Evolutionary conservation across 345 rosid genomes (phyloP).

Genomic region (Gossypium australe): DNA sequence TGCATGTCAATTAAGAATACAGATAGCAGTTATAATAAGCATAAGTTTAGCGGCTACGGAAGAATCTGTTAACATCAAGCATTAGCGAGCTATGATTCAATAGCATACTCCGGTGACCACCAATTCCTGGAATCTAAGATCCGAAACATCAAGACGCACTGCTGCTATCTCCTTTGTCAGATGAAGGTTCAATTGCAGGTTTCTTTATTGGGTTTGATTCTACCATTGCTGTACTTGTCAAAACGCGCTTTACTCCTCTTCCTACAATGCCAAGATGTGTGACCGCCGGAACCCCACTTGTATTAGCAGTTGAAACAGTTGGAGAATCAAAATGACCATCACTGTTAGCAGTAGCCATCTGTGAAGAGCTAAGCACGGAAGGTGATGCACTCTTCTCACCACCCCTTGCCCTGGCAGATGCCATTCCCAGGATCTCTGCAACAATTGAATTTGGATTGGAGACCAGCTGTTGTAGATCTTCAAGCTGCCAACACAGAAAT

Average conservation of each 20-base stretch:
- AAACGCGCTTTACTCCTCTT: conserved; percentile 88
- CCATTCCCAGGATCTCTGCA: conserved; percentile 67
- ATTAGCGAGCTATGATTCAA: background rate
- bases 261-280: conserved; percentile 90
- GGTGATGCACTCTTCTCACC: conserved; percentile 36
- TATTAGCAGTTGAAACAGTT: conserved; percentile 72
- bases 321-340: conserved; percentile 56
- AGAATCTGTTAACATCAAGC: background rate
- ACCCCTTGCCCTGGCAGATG: conserved; percentile 40
- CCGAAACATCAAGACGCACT: conserved; percentile 20
- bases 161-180: conserved; percentile 52
- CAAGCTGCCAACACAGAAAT: conserved; percentile 55
- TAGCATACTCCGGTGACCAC: background rate
- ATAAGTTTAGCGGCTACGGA: background rate
- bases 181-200: conserved; percentile 37
- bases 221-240: conserved; percentile 35
- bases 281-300: conserved; percentile 56
- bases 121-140: background rate
- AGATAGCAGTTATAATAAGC: background rate
- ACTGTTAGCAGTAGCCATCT: conserved; percentile 39
- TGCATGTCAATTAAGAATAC: background rate
- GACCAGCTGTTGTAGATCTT: conserved; percentile 75
- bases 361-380: conserved; percentile 50
- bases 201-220: conserved; percentile 62
- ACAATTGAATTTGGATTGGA: conserved; percentile 64